Percentiles rank a stretch among this genome's conserved stretches.
phyloP scores from a whole-genome alignment of 176 grass and related monocot species.

The Triticum monococcum region DNA sequence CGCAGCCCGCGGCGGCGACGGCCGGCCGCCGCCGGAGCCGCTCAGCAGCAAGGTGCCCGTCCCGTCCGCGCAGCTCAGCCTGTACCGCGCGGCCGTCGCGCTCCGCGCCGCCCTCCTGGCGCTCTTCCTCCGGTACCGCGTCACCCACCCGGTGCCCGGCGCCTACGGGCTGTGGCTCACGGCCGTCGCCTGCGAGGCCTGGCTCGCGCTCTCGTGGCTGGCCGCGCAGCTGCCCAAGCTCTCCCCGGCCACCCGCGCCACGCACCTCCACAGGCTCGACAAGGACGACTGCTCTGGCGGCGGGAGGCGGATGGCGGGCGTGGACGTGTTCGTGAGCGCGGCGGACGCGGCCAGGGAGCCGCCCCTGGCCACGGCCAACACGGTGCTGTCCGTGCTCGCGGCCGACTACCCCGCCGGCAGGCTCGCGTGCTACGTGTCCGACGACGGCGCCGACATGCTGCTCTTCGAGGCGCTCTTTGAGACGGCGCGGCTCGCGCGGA shows the following conservation, averaged over 20 bases:
- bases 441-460: constrained; percentile 56
- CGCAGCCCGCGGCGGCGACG: neutral
- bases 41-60: constrained; percentile 31
- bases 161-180: constrained; percentile 45
- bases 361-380: constrained; percentile 47
- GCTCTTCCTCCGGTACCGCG: constrained; percentile 56
- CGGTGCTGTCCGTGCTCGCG: constrained; percentile 58
- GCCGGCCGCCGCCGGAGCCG: neutral
- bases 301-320: neutral
- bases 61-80: constrained; percentile 28
- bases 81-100: constrained; percentile 42
- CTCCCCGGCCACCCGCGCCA: constrained; percentile 38
- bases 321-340: constrained; percentile 54
- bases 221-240: constrained; percentile 42
- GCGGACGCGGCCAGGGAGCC: constrained; percentile 29
- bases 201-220: constrained; percentile 48
- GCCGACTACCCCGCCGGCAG: constrained; percentile 48
- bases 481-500: constrained; percentile 29
- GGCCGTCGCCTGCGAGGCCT: constrained; percentile 46
- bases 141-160: constrained; percentile 20
- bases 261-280: constrained; percentile 30
- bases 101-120: constrained; percentile 40
- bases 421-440: constrained; percentile 55
- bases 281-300: neutral
- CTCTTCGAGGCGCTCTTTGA: constrained; percentile 46